A percentile compares a stretch with the other conserved stretches of the same genome.
phyloP scores from a whole-genome alignment of 345 rosid species.

The Salix exigua region DNA sequence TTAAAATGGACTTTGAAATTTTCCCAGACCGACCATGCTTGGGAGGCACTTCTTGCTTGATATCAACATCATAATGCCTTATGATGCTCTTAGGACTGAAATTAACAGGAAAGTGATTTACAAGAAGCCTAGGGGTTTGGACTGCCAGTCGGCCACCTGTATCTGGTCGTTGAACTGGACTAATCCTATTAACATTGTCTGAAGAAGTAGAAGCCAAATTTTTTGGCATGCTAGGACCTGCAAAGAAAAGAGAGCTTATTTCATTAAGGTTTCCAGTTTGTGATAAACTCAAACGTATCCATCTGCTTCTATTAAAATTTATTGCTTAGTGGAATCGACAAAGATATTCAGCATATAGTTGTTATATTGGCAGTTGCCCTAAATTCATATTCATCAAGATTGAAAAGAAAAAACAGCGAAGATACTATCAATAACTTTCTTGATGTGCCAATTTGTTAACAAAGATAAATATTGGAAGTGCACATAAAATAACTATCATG shows the following conservation, averaged over 20 bases:
- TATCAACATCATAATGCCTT: conserved; percentile 60
- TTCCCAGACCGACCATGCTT: conserved; percentile 30
- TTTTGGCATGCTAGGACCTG: conserved; percentile 20
- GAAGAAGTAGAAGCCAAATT: conserved; percentile 6
- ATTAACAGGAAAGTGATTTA: conserved; percentile 58
- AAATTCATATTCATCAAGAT: not conserved
- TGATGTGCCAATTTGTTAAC: not conserved
- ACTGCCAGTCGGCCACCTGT: conserved; percentile 49
- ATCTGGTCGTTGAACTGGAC: conserved; percentile 60
- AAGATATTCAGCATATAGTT: not conserved
- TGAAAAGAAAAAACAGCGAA: not conserved
- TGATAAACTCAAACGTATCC: not conserved
- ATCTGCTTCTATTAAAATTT: not conserved
- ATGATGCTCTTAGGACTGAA: conserved; percentile 49
- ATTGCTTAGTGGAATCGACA: not conserved
- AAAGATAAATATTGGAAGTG: not conserved
- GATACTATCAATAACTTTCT: not conserved
- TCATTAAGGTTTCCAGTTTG: not conserved
- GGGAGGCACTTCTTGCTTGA: conserved; percentile 36
- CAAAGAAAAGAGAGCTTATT: not conserved
- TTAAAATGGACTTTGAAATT: conserved; percentile 40
- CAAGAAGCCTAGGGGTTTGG: conserved; percentile 40
- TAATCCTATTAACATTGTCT: not conserved
- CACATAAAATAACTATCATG: not conserved
- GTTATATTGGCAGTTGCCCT: not conserved